phyloP scores from a whole-genome alignment of 805 yeast genomes.

The Barnettozyma siamensis region DNA sequence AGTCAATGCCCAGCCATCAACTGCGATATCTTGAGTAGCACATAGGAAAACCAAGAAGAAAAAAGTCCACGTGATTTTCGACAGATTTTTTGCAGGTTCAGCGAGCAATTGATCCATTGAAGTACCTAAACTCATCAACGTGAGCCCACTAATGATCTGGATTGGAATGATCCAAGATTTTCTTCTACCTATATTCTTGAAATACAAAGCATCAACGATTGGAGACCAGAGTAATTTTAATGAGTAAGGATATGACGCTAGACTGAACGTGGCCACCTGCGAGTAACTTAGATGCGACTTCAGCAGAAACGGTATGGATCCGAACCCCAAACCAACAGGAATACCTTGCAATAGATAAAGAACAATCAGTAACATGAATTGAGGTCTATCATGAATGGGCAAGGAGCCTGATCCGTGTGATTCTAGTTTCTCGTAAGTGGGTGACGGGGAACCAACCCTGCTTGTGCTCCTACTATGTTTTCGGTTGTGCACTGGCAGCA shows the following conservation, averaged over 20 bases:
- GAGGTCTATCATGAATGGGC: conserved; percentile 54
- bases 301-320: conserved; percentile 84
- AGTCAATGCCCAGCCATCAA: conserved; percentile 98
- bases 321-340: conserved; percentile 94
- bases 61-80: conserved; percentile 61
- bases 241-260: conserved; percentile 94
- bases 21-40: conserved; percentile 98
- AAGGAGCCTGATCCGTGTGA: conserved; percentile 12
- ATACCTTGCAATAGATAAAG: conserved; percentile 90
- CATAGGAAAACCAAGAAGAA: conserved; percentile 78
- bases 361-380: conserved; percentile 65
- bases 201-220: conserved; percentile 82
- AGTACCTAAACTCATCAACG: conserved; percentile 60
- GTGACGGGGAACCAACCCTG: conserved; percentile 1
- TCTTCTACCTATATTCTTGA: conserved; percentile 66
- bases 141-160: conserved; percentile 70
- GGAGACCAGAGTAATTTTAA: conserved; percentile 94
- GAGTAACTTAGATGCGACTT: conserved; percentile 80
- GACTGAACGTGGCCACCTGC: conserved; percentile 83
- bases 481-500: conserved; percentile 9
- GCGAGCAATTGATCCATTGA: conserved; percentile 45
- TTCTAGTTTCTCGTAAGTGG: conserved; percentile 2
- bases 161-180: conserved; percentile 94
- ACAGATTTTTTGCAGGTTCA: conserved; percentile 44
- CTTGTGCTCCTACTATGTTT: conserved; percentile 4